Conservation (phyloP, 2,329 filamentous ascomycete species). For the Claviceps sp. region DNA sequence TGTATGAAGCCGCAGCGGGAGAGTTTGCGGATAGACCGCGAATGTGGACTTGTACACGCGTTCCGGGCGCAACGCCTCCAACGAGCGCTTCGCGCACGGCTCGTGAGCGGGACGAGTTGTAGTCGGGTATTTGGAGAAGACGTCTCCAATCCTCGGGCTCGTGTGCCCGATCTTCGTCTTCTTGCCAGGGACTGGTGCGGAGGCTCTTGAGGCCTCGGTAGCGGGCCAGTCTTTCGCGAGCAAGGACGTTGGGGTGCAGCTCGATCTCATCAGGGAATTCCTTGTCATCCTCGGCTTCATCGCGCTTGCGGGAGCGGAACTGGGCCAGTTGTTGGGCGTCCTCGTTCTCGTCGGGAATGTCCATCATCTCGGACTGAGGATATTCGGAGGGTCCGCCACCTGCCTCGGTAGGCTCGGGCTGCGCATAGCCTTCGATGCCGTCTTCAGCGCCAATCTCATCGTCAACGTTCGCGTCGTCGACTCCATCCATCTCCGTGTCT, state of each 20-base stretch:
- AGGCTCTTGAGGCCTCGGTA: conserved; percentile 91
- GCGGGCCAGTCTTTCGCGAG: conserved; percentile 69
- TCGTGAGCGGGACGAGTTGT: conserved; percentile 67
- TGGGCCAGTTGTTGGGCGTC: conserved; percentile 64
- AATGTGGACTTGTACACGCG: conserved; percentile 68
- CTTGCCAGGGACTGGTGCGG: conserved; percentile 77
- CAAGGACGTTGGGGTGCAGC: conserved; percentile 73
- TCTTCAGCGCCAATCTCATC: conserved; percentile 62
- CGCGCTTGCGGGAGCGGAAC: conserved; percentile 64
- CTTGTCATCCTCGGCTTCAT: conserved; percentile 76
- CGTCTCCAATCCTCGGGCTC: conserved; percentile 85
- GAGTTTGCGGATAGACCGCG: conserved; percentile 33
- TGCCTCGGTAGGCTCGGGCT: conserved; percentile 58
- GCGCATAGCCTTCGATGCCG: conserved; percentile 58
- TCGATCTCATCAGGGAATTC: conserved; percentile 98
- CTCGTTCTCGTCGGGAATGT: conserved; percentile 72
- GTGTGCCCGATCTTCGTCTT: conserved; percentile 70
- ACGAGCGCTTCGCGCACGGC: conserved; percentile 70
- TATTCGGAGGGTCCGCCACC: conserved; percentile 75
- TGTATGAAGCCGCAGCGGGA: background rate
- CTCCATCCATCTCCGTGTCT: conserved; percentile 38
- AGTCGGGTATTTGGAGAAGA: conserved; percentile 77
- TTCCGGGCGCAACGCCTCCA: conserved; percentile 78
- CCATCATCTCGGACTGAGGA: conserved; percentile 83
- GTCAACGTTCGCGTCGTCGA: conserved; percentile 44